Percentiles rank a stretch among this genome's conserved stretches.
phyloP scores from a whole-genome alignment of 805 yeast species.

The Metschnikowia koreensis region DNA sequence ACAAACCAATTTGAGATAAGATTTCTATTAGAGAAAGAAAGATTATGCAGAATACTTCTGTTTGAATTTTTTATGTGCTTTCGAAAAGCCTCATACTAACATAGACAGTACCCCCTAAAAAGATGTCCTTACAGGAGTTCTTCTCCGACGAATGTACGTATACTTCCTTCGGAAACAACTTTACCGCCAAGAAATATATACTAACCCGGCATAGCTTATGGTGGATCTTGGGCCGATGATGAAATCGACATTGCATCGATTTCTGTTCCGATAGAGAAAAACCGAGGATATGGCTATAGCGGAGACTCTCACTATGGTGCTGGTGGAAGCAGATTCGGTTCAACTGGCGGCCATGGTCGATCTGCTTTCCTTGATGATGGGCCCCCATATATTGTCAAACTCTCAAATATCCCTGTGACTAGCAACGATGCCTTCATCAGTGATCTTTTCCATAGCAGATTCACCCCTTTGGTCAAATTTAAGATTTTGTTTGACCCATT shows the following conservation, averaged over 20 bases:
- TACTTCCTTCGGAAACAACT: not conserved
- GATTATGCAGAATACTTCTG: not conserved
- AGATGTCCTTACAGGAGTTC: conserved; percentile 47
- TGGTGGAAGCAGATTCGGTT: conserved; percentile 9
- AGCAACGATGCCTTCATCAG: conserved; percentile 50
- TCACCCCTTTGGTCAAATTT: conserved; percentile 54
- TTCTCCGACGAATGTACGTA: conserved; percentile 46
- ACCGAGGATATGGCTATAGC: conserved; percentile 26
- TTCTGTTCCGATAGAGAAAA: conserved; percentile 42
- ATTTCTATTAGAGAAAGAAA: no score
- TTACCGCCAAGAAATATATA: conserved; percentile 1
- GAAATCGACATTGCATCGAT: conserved; percentile 45
- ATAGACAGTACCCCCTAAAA: conserved; percentile 39
- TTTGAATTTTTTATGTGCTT: not conserved
- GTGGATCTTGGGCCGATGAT: conserved; percentile 50
- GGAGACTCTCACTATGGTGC: conserved; percentile 6
- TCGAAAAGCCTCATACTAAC: conserved; percentile 8
- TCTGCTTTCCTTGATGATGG: conserved; percentile 21
- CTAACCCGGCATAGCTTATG: conserved; percentile 35
- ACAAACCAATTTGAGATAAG: not conserved
- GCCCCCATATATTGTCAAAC: conserved; percentile 67
- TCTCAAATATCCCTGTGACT: conserved; percentile 57
- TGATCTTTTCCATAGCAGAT: conserved; percentile 63
- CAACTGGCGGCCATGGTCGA: conserved; percentile 9
- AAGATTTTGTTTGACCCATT: conserved; percentile 59